phyloP scores from a whole-genome alignment of 225 moss, liverwort and hornwort genomes.

The Ulota crispa region DNA sequence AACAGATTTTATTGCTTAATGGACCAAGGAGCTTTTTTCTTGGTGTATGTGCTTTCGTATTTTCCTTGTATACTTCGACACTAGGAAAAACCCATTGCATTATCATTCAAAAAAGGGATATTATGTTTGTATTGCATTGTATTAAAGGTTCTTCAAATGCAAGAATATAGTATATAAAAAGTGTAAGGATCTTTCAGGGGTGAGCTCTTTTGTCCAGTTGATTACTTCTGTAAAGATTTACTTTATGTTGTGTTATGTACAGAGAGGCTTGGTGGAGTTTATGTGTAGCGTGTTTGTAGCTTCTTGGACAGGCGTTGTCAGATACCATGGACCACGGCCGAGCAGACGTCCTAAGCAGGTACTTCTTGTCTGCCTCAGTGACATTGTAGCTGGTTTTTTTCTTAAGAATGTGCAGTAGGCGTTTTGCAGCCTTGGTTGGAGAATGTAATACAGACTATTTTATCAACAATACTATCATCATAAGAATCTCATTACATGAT shows the following conservation, averaged over 20 bases:
- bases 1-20: neutral
- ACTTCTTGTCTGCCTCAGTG: constrained; percentile 5
- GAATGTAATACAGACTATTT: neutral
- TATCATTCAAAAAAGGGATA: neutral
- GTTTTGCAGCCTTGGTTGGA: neutral
- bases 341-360: constrained; percentile 96
- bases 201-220: neutral
- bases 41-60: neutral
- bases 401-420: neutral
- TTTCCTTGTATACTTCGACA: neutral
- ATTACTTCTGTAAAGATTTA: neutral
- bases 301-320: constrained; percentile 95
- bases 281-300: constrained; percentile 94
- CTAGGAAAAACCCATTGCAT: neutral
- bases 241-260: constrained; percentile 34
- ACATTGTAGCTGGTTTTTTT: neutral
- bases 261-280: constrained; percentile 97
- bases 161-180: neutral
- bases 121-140: neutral
- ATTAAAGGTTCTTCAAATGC: neutral
- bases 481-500: neutral
- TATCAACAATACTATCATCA: neutral
- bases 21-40: neutral
- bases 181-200: neutral
- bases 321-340: constrained; percentile 90